These are phyloP conservation scores for Lactarius hengduanensis DNA, from an alignment of 768 basidiomycete species.

Conservation along the genomic window DNA sequence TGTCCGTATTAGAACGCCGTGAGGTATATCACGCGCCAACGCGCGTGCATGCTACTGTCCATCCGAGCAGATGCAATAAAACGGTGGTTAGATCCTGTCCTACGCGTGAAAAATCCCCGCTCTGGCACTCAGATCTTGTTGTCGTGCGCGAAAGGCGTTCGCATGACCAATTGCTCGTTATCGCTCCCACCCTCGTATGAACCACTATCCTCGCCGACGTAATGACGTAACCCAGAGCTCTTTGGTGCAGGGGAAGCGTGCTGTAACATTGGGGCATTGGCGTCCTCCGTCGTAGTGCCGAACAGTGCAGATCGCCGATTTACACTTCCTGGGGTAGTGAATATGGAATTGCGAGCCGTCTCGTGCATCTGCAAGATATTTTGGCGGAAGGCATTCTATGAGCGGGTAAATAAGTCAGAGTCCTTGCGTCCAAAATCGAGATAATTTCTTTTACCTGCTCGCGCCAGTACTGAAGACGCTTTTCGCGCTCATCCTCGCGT, in stretches of 20 bases:
- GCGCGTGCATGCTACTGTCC: background rate
- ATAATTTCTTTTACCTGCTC: slow-evolving; percentile 60
- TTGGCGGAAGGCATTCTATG: slow-evolving; percentile 74
- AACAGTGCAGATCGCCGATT: slow-evolving; percentile 51
- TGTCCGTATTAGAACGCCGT: background rate
- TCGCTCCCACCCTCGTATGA: slow-evolving; percentile 44
- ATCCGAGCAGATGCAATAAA: background rate
- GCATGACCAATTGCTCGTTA: slow-evolving; percentile 47
- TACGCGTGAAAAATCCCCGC: background rate
- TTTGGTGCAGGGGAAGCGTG: slow-evolving; percentile 36
- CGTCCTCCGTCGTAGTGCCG: slow-evolving; percentile 51
- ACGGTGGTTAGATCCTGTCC: background rate
- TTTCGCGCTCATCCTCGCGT: slow-evolving; percentile 75
- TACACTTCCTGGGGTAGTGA: slow-evolving; percentile 44
- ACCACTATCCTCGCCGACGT: slow-evolving; percentile 46
- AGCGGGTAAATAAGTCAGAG: slow-evolving; percentile 3
- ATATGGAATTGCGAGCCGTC: slow-evolving; percentile 63
- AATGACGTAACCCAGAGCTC: slow-evolving; percentile 56
- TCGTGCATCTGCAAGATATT: slow-evolving; percentile 79
- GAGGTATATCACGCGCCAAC: slow-evolving; percentile 7
- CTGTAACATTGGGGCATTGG: slow-evolving; percentile 52
- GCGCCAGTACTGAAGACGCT: slow-evolving; percentile 85
- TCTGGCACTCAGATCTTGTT: slow-evolving; percentile 17
- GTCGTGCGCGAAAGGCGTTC: slow-evolving; percentile 24
- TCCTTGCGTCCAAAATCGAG: background rate